These are phyloP conservation scores for Cyclocybe aegerita DNA, from an alignment of 768 basidiomycete species.

Conservation along the genomic window DNA sequence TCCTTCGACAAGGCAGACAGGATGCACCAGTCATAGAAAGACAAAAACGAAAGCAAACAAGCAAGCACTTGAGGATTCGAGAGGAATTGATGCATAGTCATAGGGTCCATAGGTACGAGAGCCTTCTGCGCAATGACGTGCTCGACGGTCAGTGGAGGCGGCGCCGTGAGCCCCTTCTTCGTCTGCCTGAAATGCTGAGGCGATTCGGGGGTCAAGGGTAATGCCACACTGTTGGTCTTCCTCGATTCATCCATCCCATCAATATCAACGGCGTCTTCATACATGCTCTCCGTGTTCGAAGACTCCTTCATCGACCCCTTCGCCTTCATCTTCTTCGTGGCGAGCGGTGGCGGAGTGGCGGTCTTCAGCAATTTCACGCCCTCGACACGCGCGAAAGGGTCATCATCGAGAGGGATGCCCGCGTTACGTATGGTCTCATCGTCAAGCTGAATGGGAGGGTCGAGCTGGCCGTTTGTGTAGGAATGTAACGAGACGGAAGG, in stretches of 20 bases:
- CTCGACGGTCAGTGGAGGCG: slow-evolving; percentile 1
- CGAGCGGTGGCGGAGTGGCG: slow-evolving; percentile 11
- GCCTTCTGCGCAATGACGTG: slow-evolving; percentile 7
- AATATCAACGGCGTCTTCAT: not conserved
- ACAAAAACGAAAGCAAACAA: slow-evolving; percentile 54
- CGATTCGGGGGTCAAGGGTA: slow-evolving; percentile 19
- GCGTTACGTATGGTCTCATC: slow-evolving; percentile 27
- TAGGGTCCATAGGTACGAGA: slow-evolving; percentile 14
- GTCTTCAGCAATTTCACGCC: slow-evolving; percentile 50
- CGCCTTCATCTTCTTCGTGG: slow-evolving; percentile 6
- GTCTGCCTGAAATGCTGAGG: slow-evolving; percentile 19
- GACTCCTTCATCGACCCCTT: slow-evolving; percentile 7
- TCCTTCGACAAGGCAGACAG: slow-evolving; percentile 58
- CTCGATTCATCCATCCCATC: slow-evolving; percentile 1
- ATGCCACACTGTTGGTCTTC: slow-evolving; percentile 7
- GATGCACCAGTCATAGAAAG: slow-evolving; percentile 73
- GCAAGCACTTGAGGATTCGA: slow-evolving; percentile 51
- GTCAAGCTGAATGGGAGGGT: slow-evolving; percentile 24
- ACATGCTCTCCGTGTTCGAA: slow-evolving; percentile 7
- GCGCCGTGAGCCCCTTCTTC: slow-evolving; percentile 19
- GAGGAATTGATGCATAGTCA: slow-evolving; percentile 50
- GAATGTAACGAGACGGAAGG: not conserved
- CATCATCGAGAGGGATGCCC: slow-evolving; percentile 44
- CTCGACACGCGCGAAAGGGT: slow-evolving; percentile 56
- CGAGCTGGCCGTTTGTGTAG: slow-evolving; percentile 1